Evolutionary conservation across 2,329 filamentous ascomycete genomes (phyloP).

Genomic region (Drechslera avenae): DNA sequence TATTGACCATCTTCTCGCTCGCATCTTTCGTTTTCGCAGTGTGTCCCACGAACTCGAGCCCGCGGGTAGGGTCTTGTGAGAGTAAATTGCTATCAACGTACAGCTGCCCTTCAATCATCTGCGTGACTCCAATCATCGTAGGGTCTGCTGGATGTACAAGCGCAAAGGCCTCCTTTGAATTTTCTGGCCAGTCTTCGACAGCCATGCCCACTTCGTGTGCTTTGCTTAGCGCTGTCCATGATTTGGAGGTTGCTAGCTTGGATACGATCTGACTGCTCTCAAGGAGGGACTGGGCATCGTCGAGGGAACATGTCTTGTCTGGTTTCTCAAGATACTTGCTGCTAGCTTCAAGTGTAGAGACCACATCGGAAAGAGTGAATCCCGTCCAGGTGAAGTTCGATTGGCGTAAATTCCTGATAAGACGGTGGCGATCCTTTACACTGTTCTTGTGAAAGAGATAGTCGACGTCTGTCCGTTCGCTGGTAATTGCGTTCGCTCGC

Average conservation of each 20-base stretch:
- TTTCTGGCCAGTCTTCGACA: slow-evolving; percentile 68
- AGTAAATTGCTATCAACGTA: slow-evolving; percentile 53
- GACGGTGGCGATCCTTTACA: slow-evolving; percentile 65
- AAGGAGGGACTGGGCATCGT: slow-evolving; percentile 66
- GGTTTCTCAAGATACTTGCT: slow-evolving; percentile 69
- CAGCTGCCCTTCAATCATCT: slow-evolving; percentile 61
- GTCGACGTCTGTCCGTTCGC: slow-evolving; percentile 79
- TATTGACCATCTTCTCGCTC: slow-evolving; percentile 4
- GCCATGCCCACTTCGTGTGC: slow-evolving; percentile 81
- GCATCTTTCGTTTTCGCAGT: slow-evolving; percentile 26
- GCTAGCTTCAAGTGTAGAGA: slow-evolving; percentile 68
- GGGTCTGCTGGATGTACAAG: slow-evolving; percentile 58
- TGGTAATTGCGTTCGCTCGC: slow-evolving; percentile 85
- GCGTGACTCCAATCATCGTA: slow-evolving; percentile 62
- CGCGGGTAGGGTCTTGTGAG: slow-evolving; percentile 30
- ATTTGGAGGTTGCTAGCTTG: slow-evolving; percentile 61
- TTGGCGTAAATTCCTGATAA: slow-evolving; percentile 80
- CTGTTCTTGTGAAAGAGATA: slow-evolving; percentile 87
- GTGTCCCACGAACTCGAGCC: slow-evolving; percentile 36
- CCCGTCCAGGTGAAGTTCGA: slow-evolving; percentile 88
- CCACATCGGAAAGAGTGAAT: slow-evolving; percentile 67
- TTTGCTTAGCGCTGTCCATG: slow-evolving; percentile 69
- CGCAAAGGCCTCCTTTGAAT: slow-evolving; percentile 68
- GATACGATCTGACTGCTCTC: slow-evolving; percentile 71
- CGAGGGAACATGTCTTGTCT: slow-evolving; percentile 61